Evolutionary conservation across 1,284 basidiomycete genomes (phyloP).

Genomic region (Crucibulum cyathiforme): DNA sequence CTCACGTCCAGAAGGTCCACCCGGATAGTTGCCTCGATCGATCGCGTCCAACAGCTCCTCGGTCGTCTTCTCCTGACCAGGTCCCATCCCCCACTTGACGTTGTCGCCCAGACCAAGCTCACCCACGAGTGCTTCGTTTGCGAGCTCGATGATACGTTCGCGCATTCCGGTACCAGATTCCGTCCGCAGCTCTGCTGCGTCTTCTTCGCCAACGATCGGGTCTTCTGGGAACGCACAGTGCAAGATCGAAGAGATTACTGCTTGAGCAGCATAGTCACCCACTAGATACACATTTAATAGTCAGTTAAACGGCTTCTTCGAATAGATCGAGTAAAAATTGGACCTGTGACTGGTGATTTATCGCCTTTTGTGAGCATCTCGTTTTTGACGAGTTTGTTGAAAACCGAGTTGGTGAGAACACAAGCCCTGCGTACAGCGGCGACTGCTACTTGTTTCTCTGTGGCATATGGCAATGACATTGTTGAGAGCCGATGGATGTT

Average conservation of each 20-base stretch:
- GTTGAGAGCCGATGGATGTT: too few species aligned
- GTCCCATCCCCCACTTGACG: slow-evolving; percentile 71
- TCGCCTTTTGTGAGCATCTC: slow-evolving; percentile 93
- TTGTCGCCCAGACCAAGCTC: slow-evolving; percentile 59
- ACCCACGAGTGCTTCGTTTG: slow-evolving; percentile 79
- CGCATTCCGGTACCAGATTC: slow-evolving; percentile 60
- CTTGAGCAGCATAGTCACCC: slow-evolving; percentile 91
- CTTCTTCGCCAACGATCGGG: slow-evolving; percentile 95
- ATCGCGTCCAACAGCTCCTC: slow-evolving; percentile 82
- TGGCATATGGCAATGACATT: slow-evolving; percentile 40
- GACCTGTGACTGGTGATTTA: slow-evolving; percentile 95
- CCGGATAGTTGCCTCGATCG: slow-evolving; percentile 84
- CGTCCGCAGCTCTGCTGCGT: slow-evolving; percentile 79
- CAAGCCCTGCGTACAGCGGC: slow-evolving; percentile 93
- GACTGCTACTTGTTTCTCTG: slow-evolving; percentile 61
- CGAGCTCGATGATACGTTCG: slow-evolving; percentile 80
- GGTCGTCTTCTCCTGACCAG: slow-evolving; percentile 52
- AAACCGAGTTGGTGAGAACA: slow-evolving; percentile 83
- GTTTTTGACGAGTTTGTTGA: slow-evolving; percentile 85
- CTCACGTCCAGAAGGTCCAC: slow-evolving; percentile 81
- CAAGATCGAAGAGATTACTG: slow-evolving; percentile 85
- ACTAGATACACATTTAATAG: slow-evolving; percentile 52
- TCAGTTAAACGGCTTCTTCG: too few species aligned
- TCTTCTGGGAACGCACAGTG: slow-evolving; percentile 81
- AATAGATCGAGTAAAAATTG: slow-evolving; percentile 16